Base-by-base conservation (phyloP, 305 asterid genomes). In the Lippia alba region DNA sequence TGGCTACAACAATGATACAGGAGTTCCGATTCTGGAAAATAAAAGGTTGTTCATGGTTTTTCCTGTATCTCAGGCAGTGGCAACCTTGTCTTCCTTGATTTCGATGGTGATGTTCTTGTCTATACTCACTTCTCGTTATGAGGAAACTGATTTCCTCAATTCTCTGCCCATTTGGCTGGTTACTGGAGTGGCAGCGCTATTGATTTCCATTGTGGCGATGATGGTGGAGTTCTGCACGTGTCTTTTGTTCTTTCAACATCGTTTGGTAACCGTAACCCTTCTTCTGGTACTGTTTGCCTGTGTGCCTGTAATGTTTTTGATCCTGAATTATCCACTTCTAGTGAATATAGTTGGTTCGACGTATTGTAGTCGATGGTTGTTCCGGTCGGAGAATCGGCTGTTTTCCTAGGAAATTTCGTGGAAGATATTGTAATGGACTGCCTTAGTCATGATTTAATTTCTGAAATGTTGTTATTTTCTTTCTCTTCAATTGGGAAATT, bases 191-290 rank as follows among this genome's bases (percentile, higher is more conserved):
- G 11, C 32, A 6, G 33, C 71, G 3, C 77, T 79, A 3, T 65
- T 79, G 12, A 56, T 70, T 12, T 79, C 83, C 32, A 64, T 76
- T 5, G 72, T 50, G 48, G 75, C 73, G 6, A 76, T 76, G 80
- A 46, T 70, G 57, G 80, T 33, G 39, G 58, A 71, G 9, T 64
- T 76, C 14, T 56, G 63, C 68, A 56, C 34, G 4, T 64, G 76
- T 14, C 71, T 70, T 10, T 48, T 76, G 45, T 57, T 57, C 62
- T 70, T 62, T 24, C 16, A 63, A 41, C 72, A 56, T 10, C 72
- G 72, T 17, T 17, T 61, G 17, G 74, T 24, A 4, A 19, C 62
- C 7, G 11, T 41, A n/a, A 53, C 60, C 24, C 10, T 17, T 16
- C 58, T 76, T 56, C 6, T 48, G 41, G 33, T 57, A 1, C 18